Evolutionary conservation across 2,329 filamentous ascomycete genomes (phyloP).

Genomic region (Trichoderma oligosporum): DNA sequence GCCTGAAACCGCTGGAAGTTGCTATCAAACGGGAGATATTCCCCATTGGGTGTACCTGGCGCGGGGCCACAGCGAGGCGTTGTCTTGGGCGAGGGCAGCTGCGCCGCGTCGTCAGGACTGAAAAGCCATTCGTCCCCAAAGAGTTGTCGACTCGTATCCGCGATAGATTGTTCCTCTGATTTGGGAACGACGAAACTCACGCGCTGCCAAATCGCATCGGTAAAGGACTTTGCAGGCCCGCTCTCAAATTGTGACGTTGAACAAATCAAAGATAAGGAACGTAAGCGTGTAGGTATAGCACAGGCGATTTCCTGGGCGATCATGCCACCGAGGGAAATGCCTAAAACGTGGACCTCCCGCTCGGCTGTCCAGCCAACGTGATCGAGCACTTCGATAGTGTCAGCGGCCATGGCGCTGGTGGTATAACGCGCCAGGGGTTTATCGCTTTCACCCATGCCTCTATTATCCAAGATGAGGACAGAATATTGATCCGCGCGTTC

Average conservation of each 20-base stretch:
- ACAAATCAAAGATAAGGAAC: conserved; percentile 56
- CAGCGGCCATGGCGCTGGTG: conserved; percentile 79
- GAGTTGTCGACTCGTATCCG: conserved; percentile 60
- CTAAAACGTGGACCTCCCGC: conserved; percentile 62
- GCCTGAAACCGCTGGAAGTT: conserved; percentile 83
- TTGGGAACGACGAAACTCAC: conserved; percentile 64
- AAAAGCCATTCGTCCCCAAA: conserved; percentile 64
- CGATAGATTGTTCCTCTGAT: conserved; percentile 62
- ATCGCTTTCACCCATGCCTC: conserved; percentile 76
- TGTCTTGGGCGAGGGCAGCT: conserved; percentile 42
- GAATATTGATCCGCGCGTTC: conserved; percentile 63
- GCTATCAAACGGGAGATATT: conserved; percentile 59
- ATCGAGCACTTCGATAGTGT: conserved; percentile 66
- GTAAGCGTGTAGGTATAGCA: conserved; percentile 50
- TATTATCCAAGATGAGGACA: conserved; percentile 75
- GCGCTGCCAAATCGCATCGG: conserved; percentile 60
- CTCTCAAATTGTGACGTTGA: conserved; percentile 60
- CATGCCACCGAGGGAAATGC: conserved; percentile 87
- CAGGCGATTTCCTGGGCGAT: conserved; percentile 76
- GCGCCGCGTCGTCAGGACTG: conserved; percentile 52
- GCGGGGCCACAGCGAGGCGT: conserved; percentile 40
- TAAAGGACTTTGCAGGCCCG: conserved; percentile 48
- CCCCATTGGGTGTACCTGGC: conserved; percentile 25
- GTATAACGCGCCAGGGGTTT: conserved; percentile 75
- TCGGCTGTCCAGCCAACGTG: conserved; percentile 63